Evolutionary conservation across 257 asterid species (phyloP).

Genomic region (Nicotiana paniculata): DNA sequence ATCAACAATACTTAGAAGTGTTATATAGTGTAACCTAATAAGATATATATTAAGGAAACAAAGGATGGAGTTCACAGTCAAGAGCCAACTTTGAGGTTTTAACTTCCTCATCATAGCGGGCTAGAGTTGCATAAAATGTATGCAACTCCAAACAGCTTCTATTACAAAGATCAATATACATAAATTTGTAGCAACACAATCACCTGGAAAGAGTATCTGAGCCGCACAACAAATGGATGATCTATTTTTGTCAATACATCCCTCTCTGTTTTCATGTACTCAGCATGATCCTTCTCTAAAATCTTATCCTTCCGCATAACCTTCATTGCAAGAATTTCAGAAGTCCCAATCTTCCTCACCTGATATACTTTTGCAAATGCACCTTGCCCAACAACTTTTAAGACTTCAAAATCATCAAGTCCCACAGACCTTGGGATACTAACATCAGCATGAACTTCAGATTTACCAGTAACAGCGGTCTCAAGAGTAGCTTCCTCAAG

Average conservation of each 20-base stretch:
- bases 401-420: constrained; percentile 60
- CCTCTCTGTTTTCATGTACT: constrained; percentile 77
- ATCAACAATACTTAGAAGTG: not conserved
- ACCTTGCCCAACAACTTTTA: constrained; percentile 80
- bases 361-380: constrained; percentile 84
- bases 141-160: not conserved
- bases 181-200: not conserved
- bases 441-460: constrained; percentile 9
- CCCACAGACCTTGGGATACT: constrained; percentile 31
- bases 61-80: not conserved
- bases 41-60: not conserved
- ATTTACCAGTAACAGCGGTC: constrained; percentile 14
- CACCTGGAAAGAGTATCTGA: constrained; percentile 81
- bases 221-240: constrained; percentile 70
- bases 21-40: not conserved
- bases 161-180: not conserved
- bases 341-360: constrained; percentile 57
- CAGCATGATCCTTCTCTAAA: constrained; percentile 65
- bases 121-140: not conserved
- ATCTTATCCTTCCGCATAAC: constrained; percentile 75
- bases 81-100: not conserved
- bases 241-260: constrained; percentile 61
- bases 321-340: constrained; percentile 74
- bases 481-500: constrained; percentile 17
- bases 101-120: not conserved